Conservation (phyloP, 345 rosid species). For the Nasturtium officinale region DNA sequence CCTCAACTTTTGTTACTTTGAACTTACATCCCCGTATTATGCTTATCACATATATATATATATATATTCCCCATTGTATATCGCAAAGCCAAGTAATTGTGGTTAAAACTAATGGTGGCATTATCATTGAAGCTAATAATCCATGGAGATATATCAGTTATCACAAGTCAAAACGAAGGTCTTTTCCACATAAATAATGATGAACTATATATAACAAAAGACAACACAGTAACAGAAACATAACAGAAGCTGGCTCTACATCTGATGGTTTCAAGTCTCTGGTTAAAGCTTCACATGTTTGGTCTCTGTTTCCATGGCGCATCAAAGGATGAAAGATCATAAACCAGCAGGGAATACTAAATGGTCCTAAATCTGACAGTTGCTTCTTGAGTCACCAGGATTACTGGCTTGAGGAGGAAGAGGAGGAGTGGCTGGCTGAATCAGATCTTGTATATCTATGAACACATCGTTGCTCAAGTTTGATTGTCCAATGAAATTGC, state of each 20-base stretch:
- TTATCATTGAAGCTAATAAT: slow-evolving; percentile 23
- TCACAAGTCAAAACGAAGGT: neutral
- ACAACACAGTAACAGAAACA: slow-evolving; percentile 11
- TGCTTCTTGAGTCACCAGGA: slow-evolving; percentile 14
- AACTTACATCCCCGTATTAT: neutral
- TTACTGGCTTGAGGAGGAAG: slow-evolving; percentile 23
- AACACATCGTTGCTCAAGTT: slow-evolving; percentile 8
- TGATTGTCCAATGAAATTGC: neutral
- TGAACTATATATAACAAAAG: slow-evolving; percentile 16
- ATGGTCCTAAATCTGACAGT: slow-evolving; percentile 22
- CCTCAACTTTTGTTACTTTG: slow-evolving; percentile 2
- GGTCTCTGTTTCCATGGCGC: slow-evolving; percentile 23
- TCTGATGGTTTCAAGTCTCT: slow-evolving; percentile 11
- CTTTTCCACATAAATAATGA: slow-evolving; percentile 21
- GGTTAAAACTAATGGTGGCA: neutral
- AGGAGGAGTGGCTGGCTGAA: slow-evolving; percentile 18
- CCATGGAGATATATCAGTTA: slow-evolving; percentile 11
- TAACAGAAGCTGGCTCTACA: slow-evolving; percentile 21
- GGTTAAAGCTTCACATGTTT: slow-evolving; percentile 13
- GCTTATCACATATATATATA: neutral
- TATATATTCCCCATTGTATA: neutral
- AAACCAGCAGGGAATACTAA: neutral
- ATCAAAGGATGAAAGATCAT: slow-evolving; percentile 19
- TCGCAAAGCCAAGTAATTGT: neutral
- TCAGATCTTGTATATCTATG: slow-evolving; percentile 27